Evolutionary conservation across 768 basidiomycete species (phyloP), one percentile per base, ranked within the genome.

Genomic region (Cyclocybe aegerita): DNA sequence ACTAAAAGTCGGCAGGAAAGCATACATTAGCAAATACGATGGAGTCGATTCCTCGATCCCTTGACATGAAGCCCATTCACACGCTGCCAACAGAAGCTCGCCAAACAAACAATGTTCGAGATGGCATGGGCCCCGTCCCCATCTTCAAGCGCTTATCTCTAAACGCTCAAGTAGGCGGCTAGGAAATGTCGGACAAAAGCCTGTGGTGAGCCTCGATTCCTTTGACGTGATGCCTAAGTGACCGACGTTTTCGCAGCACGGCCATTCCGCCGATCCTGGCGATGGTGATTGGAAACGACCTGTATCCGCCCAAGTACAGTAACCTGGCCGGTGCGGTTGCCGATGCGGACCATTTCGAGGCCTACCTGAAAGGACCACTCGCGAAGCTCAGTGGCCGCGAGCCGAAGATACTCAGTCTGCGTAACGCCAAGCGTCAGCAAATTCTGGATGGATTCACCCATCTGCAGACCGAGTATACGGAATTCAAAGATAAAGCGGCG

Each of bases 241-340:
- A 23, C 23, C 23, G 5, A 23, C 23, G 23, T 23, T 37, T 37
- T 37, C 15, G 7, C 36, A 37, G 11, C 34, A 16, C 4, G 5
- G 23, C 23, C 5, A 23, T 23, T 23, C 23, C 23, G 5, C 23
- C 23, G 23, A 23, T 51, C 5, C 48, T 48, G 10, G 54, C 44
- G 6, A 29, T 55, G 4, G 30, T 55, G 4, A 55, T 55, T 30
- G 54, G 54, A 34, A 55, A 51, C 32, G 42, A 52, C 42, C 43
- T 14, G 9, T 55, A 55, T 30, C 31, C 36, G 11, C 11, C 23
- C 23, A 23, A 23, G 6, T 30, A 12, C 4, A 12, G 9, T 30
- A 40, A 36, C 9, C 50, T 56, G 11, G 14, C 39, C 4, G 55
- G 55, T 8, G 50, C 50, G 2, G 42, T 46, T 10, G 45, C 38